These are phyloP conservation scores for Decorospora gaudefroyi DNA, from an alignment of 2,329 filamentous ascomycete genomes.

Conservation along the genomic window DNA sequence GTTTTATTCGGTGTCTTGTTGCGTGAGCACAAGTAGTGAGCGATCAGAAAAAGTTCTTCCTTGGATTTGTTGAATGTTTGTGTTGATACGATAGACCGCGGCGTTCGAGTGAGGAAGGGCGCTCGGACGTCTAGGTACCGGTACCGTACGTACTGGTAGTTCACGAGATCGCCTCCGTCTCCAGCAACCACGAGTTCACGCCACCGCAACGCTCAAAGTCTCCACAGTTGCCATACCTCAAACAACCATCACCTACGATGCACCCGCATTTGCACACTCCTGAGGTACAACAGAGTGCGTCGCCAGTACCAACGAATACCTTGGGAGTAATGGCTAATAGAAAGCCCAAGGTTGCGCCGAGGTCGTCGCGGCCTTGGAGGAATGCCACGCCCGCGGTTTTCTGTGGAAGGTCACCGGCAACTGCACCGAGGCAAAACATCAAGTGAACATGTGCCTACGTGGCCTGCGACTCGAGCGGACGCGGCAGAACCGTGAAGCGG, in stretches of 20 bases:
- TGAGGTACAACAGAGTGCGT: constrained; percentile 75
- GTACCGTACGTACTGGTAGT: no score
- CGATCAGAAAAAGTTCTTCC: no score
- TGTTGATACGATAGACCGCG: constrained; percentile 1
- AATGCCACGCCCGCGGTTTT: constrained; percentile 92
- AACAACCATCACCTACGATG: constrained; percentile 59
- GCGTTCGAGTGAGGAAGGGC: constrained; percentile 14
- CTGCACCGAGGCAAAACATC: constrained; percentile 83
- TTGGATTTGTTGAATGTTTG: no score
- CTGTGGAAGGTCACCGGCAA: constrained; percentile 87
- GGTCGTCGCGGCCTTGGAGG: constrained; percentile 89
- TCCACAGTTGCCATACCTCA: constrained; percentile 3
- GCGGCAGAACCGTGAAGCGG: constrained; percentile 71
- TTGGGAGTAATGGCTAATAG: no score
- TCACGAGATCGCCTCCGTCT: constrained; percentile 28
- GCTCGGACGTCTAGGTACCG: no score
- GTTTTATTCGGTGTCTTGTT: no score
- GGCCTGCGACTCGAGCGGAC: constrained; percentile 79
- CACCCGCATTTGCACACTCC: constrained; percentile 97
- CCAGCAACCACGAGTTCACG: constrained; percentile 14
- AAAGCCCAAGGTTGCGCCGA: constrained; percentile 87
- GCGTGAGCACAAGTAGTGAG: no score
- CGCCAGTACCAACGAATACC: constrained; percentile 11
- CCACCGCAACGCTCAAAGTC: constrained; percentile 6
- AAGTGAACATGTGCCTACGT: constrained; percentile 83